Evolutionary conservation across 2,329 filamentous ascomycete species (phyloP).

Genomic region (Trichoderma lentiforme): DNA sequence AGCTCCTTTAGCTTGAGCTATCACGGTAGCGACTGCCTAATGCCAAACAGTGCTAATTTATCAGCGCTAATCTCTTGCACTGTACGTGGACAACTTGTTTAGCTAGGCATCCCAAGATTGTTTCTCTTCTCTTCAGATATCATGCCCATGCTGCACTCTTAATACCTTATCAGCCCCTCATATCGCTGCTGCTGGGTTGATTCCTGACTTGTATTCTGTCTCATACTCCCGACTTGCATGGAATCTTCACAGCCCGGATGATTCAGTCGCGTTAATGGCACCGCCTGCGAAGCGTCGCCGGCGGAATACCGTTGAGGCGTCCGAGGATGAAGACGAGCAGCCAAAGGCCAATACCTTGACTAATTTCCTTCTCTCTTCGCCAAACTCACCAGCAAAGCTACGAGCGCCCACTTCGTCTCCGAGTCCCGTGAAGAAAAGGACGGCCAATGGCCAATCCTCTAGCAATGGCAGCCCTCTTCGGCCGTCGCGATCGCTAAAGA

Average conservation of each 20-base stretch:
- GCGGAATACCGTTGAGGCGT: constrained; percentile 51
- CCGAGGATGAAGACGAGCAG: constrained; percentile 49
- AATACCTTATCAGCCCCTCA: background rate
- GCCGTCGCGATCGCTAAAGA: constrained; percentile 29
- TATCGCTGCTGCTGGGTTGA: background rate
- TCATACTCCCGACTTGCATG: constrained; percentile 20
- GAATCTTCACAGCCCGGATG: constrained; percentile 27
- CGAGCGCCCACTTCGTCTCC: constrained; percentile 37
- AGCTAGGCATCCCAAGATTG: background rate
- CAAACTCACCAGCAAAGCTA: constrained; percentile 38
- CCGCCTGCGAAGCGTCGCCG: constrained; percentile 58
- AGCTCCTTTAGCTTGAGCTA: background rate
- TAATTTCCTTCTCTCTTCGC: constrained; percentile 54
- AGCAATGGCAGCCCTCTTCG: constrained; percentile 22
- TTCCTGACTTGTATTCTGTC: background rate
- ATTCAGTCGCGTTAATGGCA: constrained; percentile 46
- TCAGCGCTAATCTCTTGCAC: background rate
- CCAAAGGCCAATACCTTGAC: constrained; percentile 45
- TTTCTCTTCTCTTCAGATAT: background rate
- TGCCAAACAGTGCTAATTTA: background rate
- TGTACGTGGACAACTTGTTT: constrained; percentile 2
- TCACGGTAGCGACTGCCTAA: background rate
- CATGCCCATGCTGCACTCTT: background rate
- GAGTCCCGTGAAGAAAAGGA: constrained; percentile 39
- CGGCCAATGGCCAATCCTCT: constrained; percentile 16